Conservation (phyloP, 2,329 filamentous ascomycete species). For the Rhynchosporium agropyri region DNA sequence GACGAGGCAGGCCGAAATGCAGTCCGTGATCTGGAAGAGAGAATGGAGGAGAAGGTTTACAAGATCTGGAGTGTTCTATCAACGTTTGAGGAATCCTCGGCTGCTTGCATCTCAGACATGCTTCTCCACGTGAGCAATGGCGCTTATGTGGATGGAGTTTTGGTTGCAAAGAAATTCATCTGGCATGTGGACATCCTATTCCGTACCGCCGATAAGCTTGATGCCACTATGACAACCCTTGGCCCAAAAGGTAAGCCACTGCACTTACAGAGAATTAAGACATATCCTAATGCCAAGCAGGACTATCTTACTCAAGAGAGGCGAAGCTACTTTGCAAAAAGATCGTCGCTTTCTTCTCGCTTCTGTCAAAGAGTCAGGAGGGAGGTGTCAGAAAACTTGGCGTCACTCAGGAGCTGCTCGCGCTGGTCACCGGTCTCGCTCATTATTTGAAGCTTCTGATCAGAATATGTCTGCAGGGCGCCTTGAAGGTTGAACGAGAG, state of each 20-base stretch:
- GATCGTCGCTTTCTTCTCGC: constrained; percentile 95
- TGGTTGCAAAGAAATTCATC: constrained; percentile 95
- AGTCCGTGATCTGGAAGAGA: constrained; percentile 85
- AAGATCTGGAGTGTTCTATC: constrained; percentile 98
- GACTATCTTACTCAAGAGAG: constrained; percentile 88
- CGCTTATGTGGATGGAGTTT: constrained; percentile 90
- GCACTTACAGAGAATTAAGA: not conserved
- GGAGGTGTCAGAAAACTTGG: constrained; percentile 87
- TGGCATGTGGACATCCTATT: constrained; percentile 94
- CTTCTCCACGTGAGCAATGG: constrained; percentile 97
- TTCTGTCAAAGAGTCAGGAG: constrained; percentile 93
- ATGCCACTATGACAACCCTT: constrained; percentile 67
- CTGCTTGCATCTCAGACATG: constrained; percentile 99
- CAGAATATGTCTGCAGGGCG: constrained; percentile 91
- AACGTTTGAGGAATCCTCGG: constrained; percentile 95
- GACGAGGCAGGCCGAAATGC: constrained; percentile 70
- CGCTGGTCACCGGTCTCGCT: constrained; percentile 90
- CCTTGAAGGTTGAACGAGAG: constrained; percentile 88
- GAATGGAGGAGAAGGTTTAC: constrained; percentile 97
- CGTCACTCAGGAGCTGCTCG: constrained; percentile 97
- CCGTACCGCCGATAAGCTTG: constrained; percentile 81
- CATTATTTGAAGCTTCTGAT: constrained; percentile 98
- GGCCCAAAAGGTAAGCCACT: constrained; percentile 71
- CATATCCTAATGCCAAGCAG: constrained; percentile 47
- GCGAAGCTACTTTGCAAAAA: constrained; percentile 99